Evolutionary conservation across 768 basidiomycete species (phyloP).

Genomic region (Amanita inopinata): DNA sequence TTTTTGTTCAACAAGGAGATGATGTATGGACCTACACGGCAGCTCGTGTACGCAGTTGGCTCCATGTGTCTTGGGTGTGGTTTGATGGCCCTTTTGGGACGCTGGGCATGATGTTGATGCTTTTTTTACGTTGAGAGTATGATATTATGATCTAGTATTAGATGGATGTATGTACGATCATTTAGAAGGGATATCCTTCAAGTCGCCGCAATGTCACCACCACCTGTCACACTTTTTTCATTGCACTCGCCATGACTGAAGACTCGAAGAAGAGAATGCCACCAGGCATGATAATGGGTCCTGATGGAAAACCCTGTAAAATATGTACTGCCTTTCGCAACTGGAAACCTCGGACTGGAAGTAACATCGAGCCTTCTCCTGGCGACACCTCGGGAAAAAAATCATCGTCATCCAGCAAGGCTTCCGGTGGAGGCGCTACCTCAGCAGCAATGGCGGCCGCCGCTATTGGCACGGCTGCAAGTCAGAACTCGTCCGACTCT

Average conservation of each 20-base stretch:
- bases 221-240: neutral
- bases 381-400: conserved; percentile 10
- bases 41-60: conserved; percentile 63
- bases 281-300: conserved; percentile 81
- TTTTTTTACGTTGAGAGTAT: no score
- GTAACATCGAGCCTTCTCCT: conserved; percentile 16
- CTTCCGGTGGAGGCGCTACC: conserved; percentile 11
- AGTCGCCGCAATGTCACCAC: neutral
- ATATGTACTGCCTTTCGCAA: conserved; percentile 75
- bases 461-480: conserved; percentile 13
- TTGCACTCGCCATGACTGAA: neutral
- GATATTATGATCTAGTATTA: neutral
- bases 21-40: conserved; percentile 55
- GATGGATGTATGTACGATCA: neutral
- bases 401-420: conserved; percentile 13
- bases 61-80: conserved; percentile 78
- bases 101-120: conserved; percentile 60
- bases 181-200: neutral
- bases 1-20: conserved; percentile 87
- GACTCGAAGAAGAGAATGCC: conserved; percentile 30
- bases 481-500: conserved; percentile 8
- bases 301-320: conserved; percentile 94
- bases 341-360: conserved; percentile 43
- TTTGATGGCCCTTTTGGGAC: conserved; percentile 85
- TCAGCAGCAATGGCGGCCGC: conserved; percentile 21